Percentiles rank a stretch among this genome's conserved stretches.
Evolutionary conservation across 176 grass and related monocot genomes (phyloP).

Genomic region (Zoysia japonica): DNA sequence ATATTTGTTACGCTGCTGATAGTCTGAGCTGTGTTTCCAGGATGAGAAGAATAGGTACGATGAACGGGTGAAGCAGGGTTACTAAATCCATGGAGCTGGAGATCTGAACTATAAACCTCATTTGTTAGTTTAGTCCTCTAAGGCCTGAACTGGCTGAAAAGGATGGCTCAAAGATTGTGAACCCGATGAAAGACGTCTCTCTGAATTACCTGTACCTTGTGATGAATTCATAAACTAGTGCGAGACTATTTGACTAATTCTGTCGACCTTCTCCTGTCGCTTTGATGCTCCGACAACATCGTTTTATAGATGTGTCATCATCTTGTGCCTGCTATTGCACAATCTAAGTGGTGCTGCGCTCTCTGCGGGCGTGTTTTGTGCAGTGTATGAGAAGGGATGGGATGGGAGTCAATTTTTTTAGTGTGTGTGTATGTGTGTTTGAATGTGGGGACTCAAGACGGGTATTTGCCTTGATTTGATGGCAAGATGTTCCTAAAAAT

Average conservation of each 20-base stretch:
- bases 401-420: too few species aligned
- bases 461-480: too few species aligned
- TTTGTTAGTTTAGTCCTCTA: neutral
- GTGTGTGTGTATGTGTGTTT: too few species aligned
- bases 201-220: neutral
- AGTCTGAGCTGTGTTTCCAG: conserved; percentile 24
- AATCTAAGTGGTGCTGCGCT: too few species aligned
- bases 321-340: too few species aligned
- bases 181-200: neutral
- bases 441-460: too few species aligned
- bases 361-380: too few species aligned
- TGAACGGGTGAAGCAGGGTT: conserved; percentile 41
- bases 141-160: neutral
- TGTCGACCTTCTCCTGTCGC: neutral
- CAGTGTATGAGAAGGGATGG: too few species aligned
- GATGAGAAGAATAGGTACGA: conserved; percentile 47
- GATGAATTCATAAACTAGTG: neutral
- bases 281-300: too few species aligned
- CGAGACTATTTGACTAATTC: neutral
- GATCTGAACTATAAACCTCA: neutral
- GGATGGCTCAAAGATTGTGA: neutral
- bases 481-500: too few species aligned
- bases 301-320: too few species aligned
- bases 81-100: conserved; percentile 25
- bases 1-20: conserved; percentile 2